Conservation (phyloP, 1,284 basidiomycete genomes). For the Rhizopogon parksii region DNA sequence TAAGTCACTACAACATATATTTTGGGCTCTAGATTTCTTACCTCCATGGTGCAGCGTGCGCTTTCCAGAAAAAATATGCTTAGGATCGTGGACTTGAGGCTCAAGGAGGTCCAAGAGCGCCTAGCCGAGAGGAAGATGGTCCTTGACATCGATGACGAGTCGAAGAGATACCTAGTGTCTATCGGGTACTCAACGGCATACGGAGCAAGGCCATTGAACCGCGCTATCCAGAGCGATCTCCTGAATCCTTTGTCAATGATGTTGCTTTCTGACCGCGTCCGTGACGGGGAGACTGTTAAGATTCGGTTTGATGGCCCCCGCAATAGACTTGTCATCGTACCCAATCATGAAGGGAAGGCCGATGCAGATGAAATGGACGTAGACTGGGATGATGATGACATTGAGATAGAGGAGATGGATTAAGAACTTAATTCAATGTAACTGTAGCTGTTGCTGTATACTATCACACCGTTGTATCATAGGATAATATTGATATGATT, state of each 20-base stretch:
- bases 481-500: too few species aligned
- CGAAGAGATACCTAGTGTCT: slow-evolving; percentile 79
- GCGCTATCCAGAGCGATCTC: slow-evolving; percentile 89
- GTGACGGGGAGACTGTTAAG: slow-evolving; percentile 74
- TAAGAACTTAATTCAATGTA: slow-evolving; percentile 25
- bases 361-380: slow-evolving; percentile 53
- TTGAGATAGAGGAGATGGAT: slow-evolving; percentile 78
- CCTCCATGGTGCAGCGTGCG: slow-evolving; percentile 47
- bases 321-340: slow-evolving; percentile 75
- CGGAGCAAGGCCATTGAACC: slow-evolving; percentile 88
- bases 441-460: not conserved
- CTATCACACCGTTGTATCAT: not conserved
- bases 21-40: not conserved
- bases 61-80: slow-evolving; percentile 70
- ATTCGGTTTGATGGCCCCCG: slow-evolving; percentile 80
- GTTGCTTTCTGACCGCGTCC: slow-evolving; percentile 78
- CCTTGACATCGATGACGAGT: slow-evolving; percentile 68
- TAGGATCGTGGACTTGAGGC: slow-evolving; percentile 81
- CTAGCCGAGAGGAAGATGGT: slow-evolving; percentile 75
- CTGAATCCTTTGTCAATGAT: slow-evolving; percentile 88
- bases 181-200: slow-evolving; percentile 82
- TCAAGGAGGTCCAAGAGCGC: slow-evolving; percentile 68
- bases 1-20: slow-evolving; percentile 34
- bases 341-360: slow-evolving; percentile 73
- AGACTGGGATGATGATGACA: slow-evolving; percentile 45